Evolutionary conservation across 345 rosid species (phyloP), one percentile per base, ranked within the genome.

Genomic region (Euphorbia peplus): DNA sequence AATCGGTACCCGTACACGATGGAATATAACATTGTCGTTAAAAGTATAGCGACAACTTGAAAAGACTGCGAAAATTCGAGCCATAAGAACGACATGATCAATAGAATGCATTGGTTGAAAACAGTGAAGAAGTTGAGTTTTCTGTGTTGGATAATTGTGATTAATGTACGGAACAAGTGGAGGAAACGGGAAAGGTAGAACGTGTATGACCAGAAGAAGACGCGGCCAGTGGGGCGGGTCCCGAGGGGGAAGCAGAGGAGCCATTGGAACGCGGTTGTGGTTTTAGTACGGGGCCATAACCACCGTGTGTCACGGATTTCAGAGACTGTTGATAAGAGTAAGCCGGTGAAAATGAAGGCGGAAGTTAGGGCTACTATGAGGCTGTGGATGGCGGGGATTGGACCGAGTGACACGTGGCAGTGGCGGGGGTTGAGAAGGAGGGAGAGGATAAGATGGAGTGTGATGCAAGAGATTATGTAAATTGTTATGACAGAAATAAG

Each of bases 151-250:
- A 90, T 74, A 35, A 93, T 77, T 41, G 86, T 48, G 65, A 91
- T 73, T 65, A 89, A 75, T 1, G 96, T 89, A 0, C 96, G 88
- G 57, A 79, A 25, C 84, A 93, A 77, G 79, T 89, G 95, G 76
- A 93, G 79, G 83, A 83, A 89, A 1, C 97, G 85, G 0, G 93
- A 81, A 37, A 93, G 91, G 82, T 93, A 93, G 74, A 86, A 93
- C 1, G 74, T 66, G 78, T 93, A 93, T 0, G 98, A 93, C 98
- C 98, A 93, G 86, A 93, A 93, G 83, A 93, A 93, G 59, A 93
- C 98, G 3, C 97, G 93, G 16, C 97, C 97, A 0, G 97, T 85
- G 19, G 97, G 90, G 3, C 96, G 86, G 28, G 96, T 93, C 0
- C 98, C 98, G 19, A 87, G 82, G 0, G 98, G 98, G 74, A 90